Base-by-base conservation (phyloP, 2,329 filamentous ascomycete genomes). In the Fusarium camptoceras region DNA sequence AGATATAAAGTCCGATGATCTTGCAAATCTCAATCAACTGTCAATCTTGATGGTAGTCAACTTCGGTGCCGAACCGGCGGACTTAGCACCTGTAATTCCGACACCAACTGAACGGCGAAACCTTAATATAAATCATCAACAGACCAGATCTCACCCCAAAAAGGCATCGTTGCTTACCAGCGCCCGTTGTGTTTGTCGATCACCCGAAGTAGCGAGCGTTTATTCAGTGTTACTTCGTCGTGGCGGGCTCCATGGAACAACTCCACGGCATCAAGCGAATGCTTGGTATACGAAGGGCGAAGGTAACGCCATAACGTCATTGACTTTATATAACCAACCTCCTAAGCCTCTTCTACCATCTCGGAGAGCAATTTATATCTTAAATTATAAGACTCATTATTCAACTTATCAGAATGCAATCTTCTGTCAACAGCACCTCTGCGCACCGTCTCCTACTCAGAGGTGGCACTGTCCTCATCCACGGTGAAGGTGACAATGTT, bases 381-480 rank as follows among this genome's bases (percentile, higher is more conserved):
- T 4, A 16, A 20, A 1, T 28, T 15, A 4, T 9, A 20, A 18
- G 4, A 18, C 9, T 12, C 7, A 37, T 11, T 3, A 18, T n/a
- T 7, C 9, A 12, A 34, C 6, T 28, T 8, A 24, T 9, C n/a
- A 34, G 5, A 14, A 63, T 63, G 58, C 16, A 10, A 34, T 8
- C 58, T 15, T 11, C 47, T 12, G 22, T 27, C 2, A 10, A 6
- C 20, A 10, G 8, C 5, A 9, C 22, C 15, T 14, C 56, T 15
- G 8, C 30, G 8, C 42, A 28, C 2, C 48, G 27, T 5, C 25
- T 63, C 6, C 3, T 63, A 0, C 39, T 69, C 3, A 58, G 43
- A 25, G 67, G 67, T 16, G 67, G 67, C 6, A 71, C 37, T 6
- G 58, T 68, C 27, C 68, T 71, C n/a, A 18, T 68, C 2, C 68